Conservation (phyloP, 2,329 filamentous ascomycete genomes). For the Stagonosporopsis chrysanthemi region DNA sequence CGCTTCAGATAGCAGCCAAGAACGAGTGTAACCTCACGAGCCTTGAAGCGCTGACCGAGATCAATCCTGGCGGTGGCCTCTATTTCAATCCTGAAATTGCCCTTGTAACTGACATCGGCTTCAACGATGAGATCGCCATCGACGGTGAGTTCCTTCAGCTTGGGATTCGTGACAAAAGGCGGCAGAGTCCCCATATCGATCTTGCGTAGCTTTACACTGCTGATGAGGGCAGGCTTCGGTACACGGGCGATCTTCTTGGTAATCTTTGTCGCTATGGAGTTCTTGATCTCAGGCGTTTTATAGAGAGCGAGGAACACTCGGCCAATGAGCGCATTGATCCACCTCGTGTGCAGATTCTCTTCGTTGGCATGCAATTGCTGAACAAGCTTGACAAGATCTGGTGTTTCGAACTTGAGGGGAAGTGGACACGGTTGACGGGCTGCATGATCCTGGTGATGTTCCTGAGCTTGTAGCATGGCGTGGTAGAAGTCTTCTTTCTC, state of each 20-base stretch:
- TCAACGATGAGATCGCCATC: slow-evolving; percentile 90
- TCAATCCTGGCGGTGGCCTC: slow-evolving; percentile 94
- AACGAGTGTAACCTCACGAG: slow-evolving; percentile 86
- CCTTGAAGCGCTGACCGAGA: slow-evolving; percentile 85
- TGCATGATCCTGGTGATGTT: slow-evolving; percentile 65
- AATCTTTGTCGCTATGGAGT: slow-evolving; percentile 82
- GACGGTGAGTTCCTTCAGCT: slow-evolving; percentile 85
- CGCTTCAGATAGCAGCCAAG: slow-evolving; percentile 85
- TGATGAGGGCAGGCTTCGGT: slow-evolving; percentile 89
- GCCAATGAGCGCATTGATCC: slow-evolving; percentile 91
- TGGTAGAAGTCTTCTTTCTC: slow-evolving; percentile 99
- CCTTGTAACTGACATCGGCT: slow-evolving; percentile 85
- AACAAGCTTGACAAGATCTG: slow-evolving; percentile 87
- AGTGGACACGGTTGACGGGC: slow-evolving; percentile 65
- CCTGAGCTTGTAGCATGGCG: slow-evolving; percentile 83
- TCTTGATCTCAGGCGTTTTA: slow-evolving; percentile 81
- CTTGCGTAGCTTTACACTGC: slow-evolving; percentile 79
- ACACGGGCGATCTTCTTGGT: slow-evolving; percentile 96
- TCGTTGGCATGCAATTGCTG: slow-evolving; percentile 91
- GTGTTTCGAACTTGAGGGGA: slow-evolving; percentile 79
- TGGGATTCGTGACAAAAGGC: slow-evolving; percentile 87
- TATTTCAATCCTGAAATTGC: slow-evolving; percentile 88
- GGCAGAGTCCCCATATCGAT: slow-evolving; percentile 88
- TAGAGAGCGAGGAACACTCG: slow-evolving; percentile 88
- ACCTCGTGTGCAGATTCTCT: slow-evolving; percentile 87